Evolutionary conservation across 1,284 basidiomycete species (phyloP), one percentile per base, ranked within the genome.

Genomic region (Pascua guehoae): DNA sequence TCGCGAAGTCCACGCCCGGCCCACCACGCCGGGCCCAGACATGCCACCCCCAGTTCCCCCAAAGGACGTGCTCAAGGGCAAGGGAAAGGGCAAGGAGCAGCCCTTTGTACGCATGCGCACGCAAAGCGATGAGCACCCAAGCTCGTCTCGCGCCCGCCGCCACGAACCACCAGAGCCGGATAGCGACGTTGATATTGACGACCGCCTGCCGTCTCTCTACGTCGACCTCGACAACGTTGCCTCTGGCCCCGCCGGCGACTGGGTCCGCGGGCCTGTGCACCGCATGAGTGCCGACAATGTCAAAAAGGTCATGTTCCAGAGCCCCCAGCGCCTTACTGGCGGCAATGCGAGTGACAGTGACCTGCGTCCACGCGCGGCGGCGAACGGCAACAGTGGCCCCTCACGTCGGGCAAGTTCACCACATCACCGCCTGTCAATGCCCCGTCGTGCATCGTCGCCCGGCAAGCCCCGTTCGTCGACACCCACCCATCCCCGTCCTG

Each of bases 231-330:
- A 32, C 24, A 7, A 32, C 24, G 24, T 32, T 7, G 24, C 24
- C 3, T 32, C 24, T 32, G 24, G 24, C 24, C 24, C 24, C 7
- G 24, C 24, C 24, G 24, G 24, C 14, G 15, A 41, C 38, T 49
- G 48, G 39, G 14, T 16, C 5, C 47, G 53, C 10, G 47, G 53
- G n/a, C 53, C 58, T 2, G 41, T 40, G 17, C 53, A 49, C 32
- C 50, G 58, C 15, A 45, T 53, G 47, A 59, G 58, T 44, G 14
- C 52, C 14, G 60, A 62, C 51, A 58, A 58, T 18, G 57, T 62
- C 40, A 62, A 62, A 43, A 58, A 58, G 48, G 60, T 62, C 42
- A 46, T 46, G 24, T 62, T 62, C 53, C 60, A 56, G 46, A 51
- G 48, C 18, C 54, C 57, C 7, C 37, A 38, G 12, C 48, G 52